Conservation (phyloP, 2,329 filamentous ascomycete species). For the Neonectria sp. region DNA sequence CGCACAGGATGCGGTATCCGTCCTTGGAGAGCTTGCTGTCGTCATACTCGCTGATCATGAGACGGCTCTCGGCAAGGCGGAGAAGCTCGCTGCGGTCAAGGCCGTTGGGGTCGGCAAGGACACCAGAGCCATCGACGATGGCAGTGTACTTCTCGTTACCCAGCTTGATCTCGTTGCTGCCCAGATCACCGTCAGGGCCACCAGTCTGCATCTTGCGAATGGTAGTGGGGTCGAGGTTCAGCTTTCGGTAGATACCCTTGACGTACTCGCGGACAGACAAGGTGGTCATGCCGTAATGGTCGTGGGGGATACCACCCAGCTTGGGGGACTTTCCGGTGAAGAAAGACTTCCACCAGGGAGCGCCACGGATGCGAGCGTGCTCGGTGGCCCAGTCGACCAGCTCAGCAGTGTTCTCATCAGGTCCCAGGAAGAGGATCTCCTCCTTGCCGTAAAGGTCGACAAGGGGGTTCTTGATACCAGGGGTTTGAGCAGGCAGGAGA, state of each 20-base stretch:
- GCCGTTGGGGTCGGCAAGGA: slow-evolving; percentile 93
- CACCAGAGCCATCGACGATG: slow-evolving; percentile 96
- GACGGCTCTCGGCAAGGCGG: slow-evolving; percentile 86
- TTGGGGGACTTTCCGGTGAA: slow-evolving; percentile 99
- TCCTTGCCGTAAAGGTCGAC: slow-evolving; percentile 95
- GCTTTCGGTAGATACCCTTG: slow-evolving; percentile 96
- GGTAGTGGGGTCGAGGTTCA: slow-evolving; percentile 86
- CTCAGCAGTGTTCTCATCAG: slow-evolving; percentile 98
- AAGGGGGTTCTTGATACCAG: slow-evolving; percentile 98
- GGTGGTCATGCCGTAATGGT: slow-evolving; percentile 97
- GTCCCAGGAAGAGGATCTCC: slow-evolving; percentile 98
- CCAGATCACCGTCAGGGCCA: slow-evolving; percentile 95
- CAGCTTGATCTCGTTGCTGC: slow-evolving; percentile 97
- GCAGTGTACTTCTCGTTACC: slow-evolving; percentile 96
- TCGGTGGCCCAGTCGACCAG: slow-evolving; percentile 99
- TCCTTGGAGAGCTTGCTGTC: slow-evolving; percentile 85
- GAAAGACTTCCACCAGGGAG: slow-evolving; percentile 99
- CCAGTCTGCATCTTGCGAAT: slow-evolving; percentile 98
- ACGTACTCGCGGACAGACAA: slow-evolving; percentile 97
- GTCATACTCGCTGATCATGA: slow-evolving; percentile 93
- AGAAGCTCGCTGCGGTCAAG: slow-evolving; percentile 87
- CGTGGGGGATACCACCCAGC: slow-evolving; percentile 96
- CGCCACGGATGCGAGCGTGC: slow-evolving; percentile 88
- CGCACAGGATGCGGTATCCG: slow-evolving; percentile 92
- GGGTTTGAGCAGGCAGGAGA: slow-evolving; percentile 88